Percentiles rank a stretch among this genome's conserved stretches.
Conservation (phyloP, 2,329 filamentous ascomycete species). For the Nannizziopsis barbatae region DNA sequence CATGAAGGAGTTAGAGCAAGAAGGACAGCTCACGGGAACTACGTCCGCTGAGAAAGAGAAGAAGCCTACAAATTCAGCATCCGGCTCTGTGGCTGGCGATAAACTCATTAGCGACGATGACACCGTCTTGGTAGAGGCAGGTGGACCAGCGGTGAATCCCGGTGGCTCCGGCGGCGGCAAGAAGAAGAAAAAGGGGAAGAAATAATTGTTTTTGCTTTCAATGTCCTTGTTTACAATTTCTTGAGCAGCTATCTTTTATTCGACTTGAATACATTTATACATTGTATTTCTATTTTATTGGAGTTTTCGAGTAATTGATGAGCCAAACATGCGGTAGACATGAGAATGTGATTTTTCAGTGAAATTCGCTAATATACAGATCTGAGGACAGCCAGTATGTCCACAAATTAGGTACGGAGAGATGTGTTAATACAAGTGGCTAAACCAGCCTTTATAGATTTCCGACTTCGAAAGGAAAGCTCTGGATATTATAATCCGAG, state of each 20-base stretch:
- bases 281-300: no score
- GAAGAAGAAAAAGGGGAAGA: conserved; percentile 41
- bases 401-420: no score
- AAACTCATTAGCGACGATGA: conserved; percentile 54
- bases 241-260: background rate
- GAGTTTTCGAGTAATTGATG: no score
- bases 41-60: conserved; percentile 6
- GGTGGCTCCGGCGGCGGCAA: conserved; percentile 26
- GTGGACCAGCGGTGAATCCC: conserved; percentile 34
- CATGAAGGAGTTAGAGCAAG: conserved; percentile 62
- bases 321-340: no score
- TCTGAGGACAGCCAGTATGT: no score
- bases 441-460: no score
- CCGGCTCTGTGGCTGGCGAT: conserved; percentile 12
- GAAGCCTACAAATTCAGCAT: conserved; percentile 18
- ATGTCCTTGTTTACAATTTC: background rate
- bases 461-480: no score
- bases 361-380: no score
- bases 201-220: conserved; percentile 20
- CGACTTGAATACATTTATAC: no score
- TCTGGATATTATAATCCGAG: no score
- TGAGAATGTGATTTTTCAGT: no score
- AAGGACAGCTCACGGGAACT: conserved; percentile 10
- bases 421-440: no score
- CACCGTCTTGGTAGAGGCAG: conserved; percentile 64